A percentile compares a stretch with the other conserved stretches of the same genome.
Evolutionary conservation across 2,329 filamentous ascomycete species (phyloP).

Genomic region (Phaeophleospora eucalypticola): DNA sequence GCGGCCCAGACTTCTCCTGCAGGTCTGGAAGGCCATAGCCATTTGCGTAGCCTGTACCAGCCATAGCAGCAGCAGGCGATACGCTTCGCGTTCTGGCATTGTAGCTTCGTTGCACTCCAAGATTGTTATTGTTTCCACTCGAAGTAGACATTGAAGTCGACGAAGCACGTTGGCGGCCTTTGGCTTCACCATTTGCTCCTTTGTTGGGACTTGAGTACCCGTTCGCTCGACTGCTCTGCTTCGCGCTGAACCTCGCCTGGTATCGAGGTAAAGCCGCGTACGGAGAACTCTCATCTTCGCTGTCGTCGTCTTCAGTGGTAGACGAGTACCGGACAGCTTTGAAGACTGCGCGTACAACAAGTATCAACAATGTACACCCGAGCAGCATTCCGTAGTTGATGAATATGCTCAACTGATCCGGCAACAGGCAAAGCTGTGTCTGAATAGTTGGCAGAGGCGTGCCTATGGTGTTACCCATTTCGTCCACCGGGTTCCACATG

Average conservation of each 20-base stretch:
- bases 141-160: constrained; percentile 33
- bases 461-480: constrained; percentile 31
- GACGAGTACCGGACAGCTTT: constrained; percentile 27
- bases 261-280: constrained; percentile 4
- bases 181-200: constrained; percentile 14
- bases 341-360: constrained; percentile 44
- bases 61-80: constrained; percentile 31
- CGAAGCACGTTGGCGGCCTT: constrained; percentile 31
- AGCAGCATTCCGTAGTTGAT: constrained; percentile 69
- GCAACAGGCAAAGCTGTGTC: constrained; percentile 84
- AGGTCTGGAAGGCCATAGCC: constrained; percentile 13
- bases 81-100: constrained; percentile 36
- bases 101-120: constrained; percentile 30
- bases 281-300: constrained; percentile 7
- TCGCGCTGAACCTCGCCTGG: constrained; percentile 2
- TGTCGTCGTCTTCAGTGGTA: constrained; percentile 8
- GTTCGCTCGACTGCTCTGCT: constrained; percentile 19
- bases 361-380: constrained; percentile 47
- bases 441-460: constrained; percentile 60
- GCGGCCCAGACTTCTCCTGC: constrained; percentile 27
- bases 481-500: constrained; percentile 85
- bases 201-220: constrained; percentile 24
- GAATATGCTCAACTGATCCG: constrained; percentile 81
- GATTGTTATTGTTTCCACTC: constrained; percentile 14
- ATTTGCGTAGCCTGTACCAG: constrained; percentile 25